phyloP scores from a whole-genome alignment of 257 asterid species.

The Solanum dulcamara region DNA sequence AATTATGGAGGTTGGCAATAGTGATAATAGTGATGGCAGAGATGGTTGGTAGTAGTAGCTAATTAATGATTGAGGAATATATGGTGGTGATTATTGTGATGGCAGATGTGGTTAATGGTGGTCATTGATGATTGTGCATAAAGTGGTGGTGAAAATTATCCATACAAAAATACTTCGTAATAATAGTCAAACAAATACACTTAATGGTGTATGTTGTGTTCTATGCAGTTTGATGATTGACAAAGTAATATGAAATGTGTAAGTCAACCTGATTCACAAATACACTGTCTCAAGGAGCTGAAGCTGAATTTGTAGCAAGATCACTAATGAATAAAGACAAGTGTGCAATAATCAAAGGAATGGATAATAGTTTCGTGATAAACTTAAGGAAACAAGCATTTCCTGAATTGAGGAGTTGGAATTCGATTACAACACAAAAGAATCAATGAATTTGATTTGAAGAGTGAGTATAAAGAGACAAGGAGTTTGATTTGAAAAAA shows the following conservation, averaged over 20 bases:
- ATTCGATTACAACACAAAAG: background rate
- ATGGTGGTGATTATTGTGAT: background rate
- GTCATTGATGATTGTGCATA: background rate
- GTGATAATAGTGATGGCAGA: background rate
- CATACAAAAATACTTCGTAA: background rate
- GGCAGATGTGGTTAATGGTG: background rate
- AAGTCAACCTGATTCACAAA: no score
- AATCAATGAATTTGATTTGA: background rate
- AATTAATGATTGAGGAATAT: background rate
- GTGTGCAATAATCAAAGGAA: background rate
- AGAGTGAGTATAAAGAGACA: background rate
- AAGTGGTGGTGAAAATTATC: background rate
- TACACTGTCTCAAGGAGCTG: no score
- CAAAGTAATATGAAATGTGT: no score
- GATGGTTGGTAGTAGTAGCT: background rate
- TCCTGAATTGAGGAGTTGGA: background rate
- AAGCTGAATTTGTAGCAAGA: no score
- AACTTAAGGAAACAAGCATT: background rate
- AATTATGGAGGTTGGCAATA: background rate
- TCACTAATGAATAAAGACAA: no score
- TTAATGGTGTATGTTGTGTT: no score
- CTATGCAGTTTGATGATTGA: no score
- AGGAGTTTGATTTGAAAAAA: background rate
- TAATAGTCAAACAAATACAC: no score
- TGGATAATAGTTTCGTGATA: background rate